phyloP scores from a whole-genome alignment of 169 alveolate genomes.

The Perkinsus olseni region DNA sequence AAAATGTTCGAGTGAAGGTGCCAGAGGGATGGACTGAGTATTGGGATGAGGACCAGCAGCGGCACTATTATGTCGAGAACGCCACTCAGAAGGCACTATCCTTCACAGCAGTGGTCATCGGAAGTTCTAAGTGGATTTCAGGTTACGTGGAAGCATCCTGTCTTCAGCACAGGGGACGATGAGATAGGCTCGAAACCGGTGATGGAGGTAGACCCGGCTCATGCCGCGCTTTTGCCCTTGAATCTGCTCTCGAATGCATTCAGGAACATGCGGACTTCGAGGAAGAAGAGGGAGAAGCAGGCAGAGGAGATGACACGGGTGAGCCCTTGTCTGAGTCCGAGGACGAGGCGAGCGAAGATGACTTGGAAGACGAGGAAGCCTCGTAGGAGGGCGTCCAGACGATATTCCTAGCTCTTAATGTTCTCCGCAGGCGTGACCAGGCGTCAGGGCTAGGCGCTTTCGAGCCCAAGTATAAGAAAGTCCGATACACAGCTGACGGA shows the following conservation, averaged over 20 bases:
- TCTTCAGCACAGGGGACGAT: neutral
- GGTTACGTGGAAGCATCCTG: neutral
- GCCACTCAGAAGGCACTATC: neutral
- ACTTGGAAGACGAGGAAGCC: neutral
- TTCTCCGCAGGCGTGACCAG: neutral
- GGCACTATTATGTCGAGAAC: neutral
- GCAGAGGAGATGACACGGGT: neutral
- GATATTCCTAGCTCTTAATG: neutral
- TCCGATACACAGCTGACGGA: neutral
- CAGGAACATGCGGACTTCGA: neutral
- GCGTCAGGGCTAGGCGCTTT: neutral
- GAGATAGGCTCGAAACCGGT: neutral
- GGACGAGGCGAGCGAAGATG: neutral
- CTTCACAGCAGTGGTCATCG: neutral
- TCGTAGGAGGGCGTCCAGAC: neutral
- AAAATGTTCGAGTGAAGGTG: neutral
- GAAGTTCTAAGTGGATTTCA: neutral
- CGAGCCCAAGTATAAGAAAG: neutral
- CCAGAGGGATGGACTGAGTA: neutral
- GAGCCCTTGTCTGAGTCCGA: neutral
- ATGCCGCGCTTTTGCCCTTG: neutral
- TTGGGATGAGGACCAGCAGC: neutral
- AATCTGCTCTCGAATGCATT: neutral
- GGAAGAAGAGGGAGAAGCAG: neutral
- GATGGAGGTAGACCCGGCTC: neutral